These are phyloP conservation scores for Pseudogymnoascus sp. DNA, from an alignment of 2,329 filamentous ascomycete genomes.

Conservation along the genomic window DNA sequence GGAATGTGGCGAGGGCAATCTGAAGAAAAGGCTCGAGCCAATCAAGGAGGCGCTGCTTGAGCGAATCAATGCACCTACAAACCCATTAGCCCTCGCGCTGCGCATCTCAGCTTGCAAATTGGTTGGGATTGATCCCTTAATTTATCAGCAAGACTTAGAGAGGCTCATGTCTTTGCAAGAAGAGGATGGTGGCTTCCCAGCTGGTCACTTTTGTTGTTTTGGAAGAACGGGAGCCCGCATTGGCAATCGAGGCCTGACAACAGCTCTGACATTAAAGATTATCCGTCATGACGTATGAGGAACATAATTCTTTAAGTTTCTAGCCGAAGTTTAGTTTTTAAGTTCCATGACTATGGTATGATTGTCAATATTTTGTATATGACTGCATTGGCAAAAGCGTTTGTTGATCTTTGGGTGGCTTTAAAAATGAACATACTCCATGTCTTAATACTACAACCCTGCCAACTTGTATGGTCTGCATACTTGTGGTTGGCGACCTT, in stretches of 20 bases:
- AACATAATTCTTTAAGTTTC: neutral
- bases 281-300: neutral
- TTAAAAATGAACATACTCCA: neutral
- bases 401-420: neutral
- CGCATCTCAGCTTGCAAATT: slow-evolving; percentile 15
- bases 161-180: slow-evolving; percentile 15
- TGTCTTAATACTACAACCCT: neutral
- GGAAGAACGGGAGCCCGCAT: slow-evolving; percentile 16
- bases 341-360: neutral
- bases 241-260: slow-evolving; percentile 22
- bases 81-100: slow-evolving; percentile 15
- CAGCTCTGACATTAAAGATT: slow-evolving; percentile 16
- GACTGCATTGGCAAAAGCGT: neutral
- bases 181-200: slow-evolving; percentile 19
- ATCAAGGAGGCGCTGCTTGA: slow-evolving; percentile 11
- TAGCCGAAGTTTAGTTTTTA: neutral
- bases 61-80: slow-evolving; percentile 12
- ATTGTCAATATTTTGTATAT: neutral
- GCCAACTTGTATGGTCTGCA: too few relatives aligned
- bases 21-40: slow-evolving; percentile 5
- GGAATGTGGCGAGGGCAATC: slow-evolving; percentile 8
- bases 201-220: slow-evolving; percentile 19
- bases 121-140: neutral
- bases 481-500: too few relatives aligned
- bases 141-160: slow-evolving; percentile 14